These are phyloP conservation scores for Rhododendron henanense DNA, from an alignment of 148 eudicot genomes.

Conservation along the genomic window DNA sequence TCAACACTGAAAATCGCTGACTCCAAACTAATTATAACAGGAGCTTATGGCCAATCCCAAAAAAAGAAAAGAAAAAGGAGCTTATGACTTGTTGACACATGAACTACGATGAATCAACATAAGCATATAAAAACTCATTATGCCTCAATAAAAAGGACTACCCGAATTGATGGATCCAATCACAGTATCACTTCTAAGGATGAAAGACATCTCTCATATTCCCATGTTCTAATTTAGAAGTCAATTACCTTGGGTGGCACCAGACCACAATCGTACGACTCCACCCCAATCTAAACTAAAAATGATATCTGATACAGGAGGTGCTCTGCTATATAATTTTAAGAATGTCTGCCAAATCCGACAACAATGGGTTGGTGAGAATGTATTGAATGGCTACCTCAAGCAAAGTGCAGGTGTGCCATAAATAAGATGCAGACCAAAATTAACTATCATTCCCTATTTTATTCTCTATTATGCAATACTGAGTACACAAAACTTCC, in stretches of 20 bases:
- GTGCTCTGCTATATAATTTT: not conserved
- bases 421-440: not conserved
- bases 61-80: too few species aligned
- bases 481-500: not conserved
- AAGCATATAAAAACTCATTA: not conserved
- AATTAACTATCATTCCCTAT: not conserved
- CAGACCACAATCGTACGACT: not conserved
- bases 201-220: not conserved
- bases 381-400: not conserved
- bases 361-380: not conserved
- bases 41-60: not conserved
- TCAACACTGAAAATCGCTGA: not conserved
- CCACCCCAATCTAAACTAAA: not conserved
- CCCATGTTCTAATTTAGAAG: not conserved
- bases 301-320: not conserved
- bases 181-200: slow-evolving; percentile 1
- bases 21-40: not conserved
- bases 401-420: not conserved
- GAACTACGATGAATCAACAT: not conserved
- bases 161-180: not conserved
- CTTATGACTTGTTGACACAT: not conserved
- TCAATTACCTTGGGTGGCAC: not conserved
- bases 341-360: not conserved
- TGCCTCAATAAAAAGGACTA: not conserved
- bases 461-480: not conserved